Evolutionary conservation across 2,329 filamentous ascomycete species (phyloP).

Genomic region (Tolypocladium capitatum): DNA sequence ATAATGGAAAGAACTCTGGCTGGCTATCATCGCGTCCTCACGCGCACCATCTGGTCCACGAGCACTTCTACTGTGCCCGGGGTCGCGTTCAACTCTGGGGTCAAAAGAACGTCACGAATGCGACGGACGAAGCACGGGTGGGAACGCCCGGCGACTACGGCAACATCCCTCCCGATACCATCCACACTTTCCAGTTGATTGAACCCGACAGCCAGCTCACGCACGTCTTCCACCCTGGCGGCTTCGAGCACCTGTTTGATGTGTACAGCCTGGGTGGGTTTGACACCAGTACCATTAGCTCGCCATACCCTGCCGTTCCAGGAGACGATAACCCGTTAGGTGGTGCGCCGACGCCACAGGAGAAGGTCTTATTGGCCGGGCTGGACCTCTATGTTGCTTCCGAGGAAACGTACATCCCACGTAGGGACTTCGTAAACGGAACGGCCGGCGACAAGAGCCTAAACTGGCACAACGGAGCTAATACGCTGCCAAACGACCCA

Average conservation of each 20-base stretch:
- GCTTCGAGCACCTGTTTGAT: slow-evolving; percentile 10
- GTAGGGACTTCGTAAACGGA: slow-evolving; percentile 10
- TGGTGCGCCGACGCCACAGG: slow-evolving; percentile 7
- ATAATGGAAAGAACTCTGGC: slow-evolving; percentile 4
- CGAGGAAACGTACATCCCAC: slow-evolving; percentile 5
- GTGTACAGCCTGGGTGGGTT: slow-evolving; percentile 5
- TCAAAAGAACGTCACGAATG: slow-evolving; percentile 5
- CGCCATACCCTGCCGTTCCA: slow-evolving; percentile 6
- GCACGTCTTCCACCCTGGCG: slow-evolving; percentile 10
- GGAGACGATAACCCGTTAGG: slow-evolving; percentile 6
- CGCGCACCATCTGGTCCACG: slow-evolving; percentile 6
- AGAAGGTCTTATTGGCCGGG: slow-evolving; percentile 1
- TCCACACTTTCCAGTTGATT: slow-evolving; percentile 11
- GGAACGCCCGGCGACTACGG: slow-evolving; percentile 6
- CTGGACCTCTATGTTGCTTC: slow-evolving; percentile 7
- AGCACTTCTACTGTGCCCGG: slow-evolving; percentile 11
- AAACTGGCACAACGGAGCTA: slow-evolving; percentile 10
- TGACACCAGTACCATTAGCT: slow-evolving; percentile 2
- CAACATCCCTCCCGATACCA: slow-evolving; percentile 7
- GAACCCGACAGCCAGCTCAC: slow-evolving; percentile 10
- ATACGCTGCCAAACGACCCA: slow-evolving; percentile 3
- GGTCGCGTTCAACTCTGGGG: slow-evolving; percentile 10
- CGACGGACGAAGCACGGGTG: slow-evolving; percentile 9
- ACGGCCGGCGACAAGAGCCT: slow-evolving; percentile 5
- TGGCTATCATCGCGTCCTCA: slow-evolving; percentile 10